Conservation (phyloP, 805 yeast genomes). For the Starmerella vitae region DNA sequence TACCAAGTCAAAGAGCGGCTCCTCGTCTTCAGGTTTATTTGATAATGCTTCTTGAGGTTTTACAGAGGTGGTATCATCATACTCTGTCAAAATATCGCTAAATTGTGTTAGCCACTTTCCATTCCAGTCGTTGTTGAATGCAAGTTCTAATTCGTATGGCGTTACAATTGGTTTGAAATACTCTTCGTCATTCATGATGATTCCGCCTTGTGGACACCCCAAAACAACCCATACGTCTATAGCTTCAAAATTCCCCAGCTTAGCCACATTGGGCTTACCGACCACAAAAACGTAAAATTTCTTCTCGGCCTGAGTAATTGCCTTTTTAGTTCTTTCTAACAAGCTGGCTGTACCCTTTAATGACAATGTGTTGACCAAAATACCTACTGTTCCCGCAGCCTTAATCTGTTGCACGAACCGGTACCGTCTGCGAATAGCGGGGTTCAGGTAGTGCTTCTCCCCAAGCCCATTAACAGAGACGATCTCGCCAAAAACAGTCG, state of each 20-base stretch:
- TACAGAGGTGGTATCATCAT: constrained; percentile 14
- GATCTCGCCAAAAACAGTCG: constrained; percentile 44
- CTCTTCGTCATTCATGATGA: constrained; percentile 61
- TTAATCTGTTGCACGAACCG: constrained; percentile 77
- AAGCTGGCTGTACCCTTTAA: constrained; percentile 58
- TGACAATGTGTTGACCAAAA: constrained; percentile 80
- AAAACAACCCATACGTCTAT: constrained; percentile 88
- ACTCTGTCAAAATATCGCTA: constrained; percentile 34
- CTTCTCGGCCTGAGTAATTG: constrained; percentile 65
- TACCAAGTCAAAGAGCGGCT: constrained; percentile 79
- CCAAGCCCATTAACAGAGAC: constrained; percentile 8
- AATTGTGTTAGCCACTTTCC: constrained; percentile 89
- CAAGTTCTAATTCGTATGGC: constrained; percentile 78
- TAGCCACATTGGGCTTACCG: constrained; percentile 96
- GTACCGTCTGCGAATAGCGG: constrained; percentile 72
- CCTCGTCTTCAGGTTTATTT: constrained; percentile 36
- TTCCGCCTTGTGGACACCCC: constrained; percentile 92
- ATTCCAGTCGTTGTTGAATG: constrained; percentile 75
- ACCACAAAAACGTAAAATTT: constrained; percentile 91
- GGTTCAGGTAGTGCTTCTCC: constrained; percentile 32
- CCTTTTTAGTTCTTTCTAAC: constrained; percentile 43
- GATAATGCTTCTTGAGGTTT: constrained; percentile 15
- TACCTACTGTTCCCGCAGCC: constrained; percentile 83
- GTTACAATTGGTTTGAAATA: constrained; percentile 86
- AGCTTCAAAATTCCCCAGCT: constrained; percentile 88